Base-by-base conservation (phyloP, 148 eudicot species). In the Rhododendron vialii region DNA sequence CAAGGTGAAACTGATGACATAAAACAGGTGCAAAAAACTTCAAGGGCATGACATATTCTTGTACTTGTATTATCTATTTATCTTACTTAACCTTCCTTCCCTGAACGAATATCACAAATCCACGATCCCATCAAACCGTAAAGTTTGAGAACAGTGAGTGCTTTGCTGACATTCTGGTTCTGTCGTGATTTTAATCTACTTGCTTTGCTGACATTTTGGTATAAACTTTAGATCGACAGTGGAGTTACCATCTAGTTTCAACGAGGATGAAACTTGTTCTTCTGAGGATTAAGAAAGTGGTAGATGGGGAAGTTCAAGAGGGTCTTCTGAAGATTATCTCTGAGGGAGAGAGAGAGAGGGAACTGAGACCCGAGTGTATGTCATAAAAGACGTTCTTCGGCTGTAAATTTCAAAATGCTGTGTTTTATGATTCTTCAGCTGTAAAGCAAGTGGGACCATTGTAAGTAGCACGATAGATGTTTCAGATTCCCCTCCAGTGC, bases 241-340 rank as follows among this genome's bases (percentile, higher is more conserved):
- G 36, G 94, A 94, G 83, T 79, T 89, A 86, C 94, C 98, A 84
- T 90, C 98, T 33, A 94, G 96, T 87, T 93, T 92, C 83, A 93
- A 98, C 22, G 98, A 95, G 86, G 98, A 94, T 85, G 98, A 96
- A 91, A 93, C 97, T 15, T 87, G 93, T 92, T 93, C 97, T 78
- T 95, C 98, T 18, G 85, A 87, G 84, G 94, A 92, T 35, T 88
- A 85, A 89, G 71, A 82, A 79, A n/a, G 57, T 67, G 20, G 57
- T 24, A 5, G 33, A 79, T 43, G 20, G 57, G 55, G 48, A 74
- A 78, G 81, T 78, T 78, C 13, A 43, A 43, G 30, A 45, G 55
- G 57, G 35, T 36, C 38, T 36, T 59, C 48, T 18, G 28, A 20
- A 82, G 26, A 28, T 82, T 17, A 2, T 80, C 83, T 51, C 41